Base-by-base conservation (phyloP, 805 yeast genomes). In the Zygosaccharomyces bailii region DNA sequence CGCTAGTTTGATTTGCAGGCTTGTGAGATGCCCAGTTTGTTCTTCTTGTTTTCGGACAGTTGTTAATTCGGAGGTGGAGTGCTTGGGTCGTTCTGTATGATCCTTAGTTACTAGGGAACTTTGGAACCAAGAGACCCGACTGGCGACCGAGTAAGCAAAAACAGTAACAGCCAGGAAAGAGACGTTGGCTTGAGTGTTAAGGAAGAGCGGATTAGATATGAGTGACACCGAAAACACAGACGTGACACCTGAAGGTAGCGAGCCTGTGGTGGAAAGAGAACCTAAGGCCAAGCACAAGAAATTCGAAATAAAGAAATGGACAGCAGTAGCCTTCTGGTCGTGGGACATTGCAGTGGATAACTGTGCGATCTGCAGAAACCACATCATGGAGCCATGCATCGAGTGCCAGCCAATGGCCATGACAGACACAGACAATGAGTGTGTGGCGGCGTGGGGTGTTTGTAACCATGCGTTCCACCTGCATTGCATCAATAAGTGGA, bases 321-420 rank as follows among this genome's bases (percentile, higher is more conserved):
- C 96, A 10, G 98, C 98, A 0, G 99, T 93, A 39, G 98, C 98
- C n/a, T 88, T 93, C 63, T 93, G 99, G 99, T 88, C 97, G 0
- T 93, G 99, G 99, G 96, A 88, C 68, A 85, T 88, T 49, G 91
- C 82, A 27, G 91, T 88, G 44, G 99, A 95, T 53, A 88, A 87
- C 44, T 93, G 99, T 73, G 98, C 99, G 31, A 93, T 93, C 63
- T 93, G 99, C 75, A 78, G 98, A 63, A 93, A 91, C 67, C 97
- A 91, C 67, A 76, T 93, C 54, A 93, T 93, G 99, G 99, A 93
- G 60, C 93, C 93, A 13, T 93, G 99, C 65, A 86, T 93, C 53
- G 98, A 90, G 65, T 93, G 99, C 64, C 96, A 88, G 65, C 95
- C 95, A 20, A 82, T 82, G 60, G 80, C 69, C 2, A 79, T 79